These are phyloP conservation scores for Trichocomaceae sp. DNA, from an alignment of 2,329 filamentous ascomycete species.

Conservation along the genomic window DNA sequence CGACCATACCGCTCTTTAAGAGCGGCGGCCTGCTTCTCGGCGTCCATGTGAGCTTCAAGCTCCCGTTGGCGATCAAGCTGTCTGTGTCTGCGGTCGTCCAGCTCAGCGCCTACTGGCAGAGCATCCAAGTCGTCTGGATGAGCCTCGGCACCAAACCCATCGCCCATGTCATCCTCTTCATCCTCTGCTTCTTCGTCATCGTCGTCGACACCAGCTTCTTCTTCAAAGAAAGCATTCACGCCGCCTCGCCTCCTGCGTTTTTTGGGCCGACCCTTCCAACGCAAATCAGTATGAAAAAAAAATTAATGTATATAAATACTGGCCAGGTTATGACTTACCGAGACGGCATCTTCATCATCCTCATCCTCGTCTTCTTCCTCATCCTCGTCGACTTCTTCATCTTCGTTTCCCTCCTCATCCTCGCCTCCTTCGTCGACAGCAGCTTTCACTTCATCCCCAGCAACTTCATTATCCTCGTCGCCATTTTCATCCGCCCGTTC, in stretches of 20 bases:
- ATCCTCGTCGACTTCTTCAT: constrained; percentile 56
- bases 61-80: constrained; percentile 91
- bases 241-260: constrained; percentile 67
- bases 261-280: constrained; percentile 57
- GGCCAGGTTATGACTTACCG: constrained; percentile 32
- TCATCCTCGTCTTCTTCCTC: constrained; percentile 43
- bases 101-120: constrained; percentile 63
- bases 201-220: constrained; percentile 94
- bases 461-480: constrained; percentile 25
- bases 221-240: constrained; percentile 80
- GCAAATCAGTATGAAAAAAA: constrained; percentile 8
- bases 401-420: constrained; percentile 45
- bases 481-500: constrained; percentile 40
- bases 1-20: constrained; percentile 84
- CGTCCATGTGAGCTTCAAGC: constrained; percentile 78
- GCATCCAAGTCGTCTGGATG: constrained; percentile 86
- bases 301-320: background rate
- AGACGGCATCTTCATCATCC: constrained; percentile 58
- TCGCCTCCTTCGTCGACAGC: constrained; percentile 37
- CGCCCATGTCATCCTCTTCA: constrained; percentile 78
- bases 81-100: constrained; percentile 86
- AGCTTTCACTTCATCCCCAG: constrained; percentile 29
- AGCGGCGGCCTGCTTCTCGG: constrained; percentile 84
- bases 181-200: constrained; percentile 84
- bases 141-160: constrained; percentile 75